Percentiles rank a stretch among this genome's conserved stretches.
Evolutionary conservation across 192 early-diverging fungal genomes (phyloP).

Genomic region (Cladochytrium replicatum): DNA sequence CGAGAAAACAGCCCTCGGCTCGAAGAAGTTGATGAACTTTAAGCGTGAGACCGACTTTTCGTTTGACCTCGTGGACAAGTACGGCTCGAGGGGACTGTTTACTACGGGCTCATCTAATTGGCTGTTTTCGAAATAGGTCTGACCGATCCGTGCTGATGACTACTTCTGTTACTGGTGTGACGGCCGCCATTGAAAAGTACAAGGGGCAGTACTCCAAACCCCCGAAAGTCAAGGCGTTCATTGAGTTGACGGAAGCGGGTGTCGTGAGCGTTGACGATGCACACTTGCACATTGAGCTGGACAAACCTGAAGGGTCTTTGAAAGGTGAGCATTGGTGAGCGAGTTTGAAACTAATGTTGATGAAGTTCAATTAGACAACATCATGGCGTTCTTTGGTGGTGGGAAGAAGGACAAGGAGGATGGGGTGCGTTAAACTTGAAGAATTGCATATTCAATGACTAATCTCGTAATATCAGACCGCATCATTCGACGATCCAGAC

Average conservation of each 20-base stretch:
- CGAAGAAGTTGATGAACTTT: constrained; percentile 80
- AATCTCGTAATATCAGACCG: constrained; percentile 11
- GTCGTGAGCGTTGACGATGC: constrained; percentile 59
- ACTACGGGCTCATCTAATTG: constrained; percentile 12
- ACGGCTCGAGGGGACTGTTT: constrained; percentile 14
- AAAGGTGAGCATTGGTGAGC: constrained; percentile 13
- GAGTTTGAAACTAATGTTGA: neutral
- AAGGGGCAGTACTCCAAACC: constrained; percentile 34
- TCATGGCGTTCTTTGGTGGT: constrained; percentile 36
- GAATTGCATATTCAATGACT: constrained; percentile 20
- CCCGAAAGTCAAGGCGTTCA: constrained; percentile 75
- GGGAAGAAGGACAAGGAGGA: constrained; percentile 15
- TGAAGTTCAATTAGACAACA: constrained; percentile 19
- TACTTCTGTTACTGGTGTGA: constrained; percentile 66
- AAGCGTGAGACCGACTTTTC: constrained; percentile 71
- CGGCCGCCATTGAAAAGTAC: constrained; percentile 55
- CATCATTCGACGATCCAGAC: too few relatives aligned
- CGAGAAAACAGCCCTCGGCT: constrained; percentile 57
- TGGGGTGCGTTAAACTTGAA: constrained; percentile 33
- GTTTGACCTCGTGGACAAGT: constrained; percentile 56
- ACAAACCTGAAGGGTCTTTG: constrained; percentile 22
- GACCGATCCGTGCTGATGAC: neutral
- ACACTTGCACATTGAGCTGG: constrained; percentile 36
- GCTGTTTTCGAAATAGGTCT: neutral
- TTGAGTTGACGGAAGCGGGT: constrained; percentile 75